Percentiles rank a stretch among this genome's conserved stretches.
phyloP scores from a whole-genome alignment of 1,284 basidiomycete genomes.

The Phenoliferia sp. region DNA sequence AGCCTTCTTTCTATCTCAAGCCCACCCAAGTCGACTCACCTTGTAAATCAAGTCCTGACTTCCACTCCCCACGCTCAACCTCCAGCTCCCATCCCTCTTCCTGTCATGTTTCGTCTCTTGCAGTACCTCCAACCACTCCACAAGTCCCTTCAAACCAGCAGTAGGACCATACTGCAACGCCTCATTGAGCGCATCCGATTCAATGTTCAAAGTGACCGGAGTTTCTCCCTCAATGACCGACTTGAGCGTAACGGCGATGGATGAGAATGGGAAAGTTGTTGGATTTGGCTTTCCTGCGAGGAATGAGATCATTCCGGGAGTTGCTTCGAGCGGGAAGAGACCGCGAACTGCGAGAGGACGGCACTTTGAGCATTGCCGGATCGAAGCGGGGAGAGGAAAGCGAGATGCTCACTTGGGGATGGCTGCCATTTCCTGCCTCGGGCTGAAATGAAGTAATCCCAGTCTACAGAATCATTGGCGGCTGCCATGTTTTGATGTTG shows the following conservation, averaged over 20 bases:
- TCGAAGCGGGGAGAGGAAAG: no score
- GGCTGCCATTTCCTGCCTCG: slow-evolving; percentile 33
- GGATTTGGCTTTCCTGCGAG: slow-evolving; percentile 68
- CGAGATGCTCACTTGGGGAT: slow-evolving; percentile 34
- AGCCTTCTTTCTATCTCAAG: background rate
- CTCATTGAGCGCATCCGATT: slow-evolving; percentile 39
- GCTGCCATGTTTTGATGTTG: background rate
- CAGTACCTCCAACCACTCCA: slow-evolving; percentile 44
- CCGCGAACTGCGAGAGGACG: slow-evolving; percentile 43
- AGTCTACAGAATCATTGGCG: slow-evolving; percentile 20
- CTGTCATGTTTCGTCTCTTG: slow-evolving; percentile 35
- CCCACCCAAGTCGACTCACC: slow-evolving; percentile 46
- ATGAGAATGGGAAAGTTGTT: slow-evolving; percentile 79
- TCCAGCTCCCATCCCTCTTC: slow-evolving; percentile 59
- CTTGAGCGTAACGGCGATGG: slow-evolving; percentile 28
- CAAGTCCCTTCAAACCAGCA: slow-evolving; percentile 59
- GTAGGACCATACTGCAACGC: slow-evolving; percentile 57
- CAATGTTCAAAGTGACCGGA: slow-evolving; percentile 35
- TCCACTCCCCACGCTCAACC: slow-evolving; percentile 70
- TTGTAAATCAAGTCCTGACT: slow-evolving; percentile 78
- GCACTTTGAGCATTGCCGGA: no score
- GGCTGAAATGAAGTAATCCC: slow-evolving; percentile 35
- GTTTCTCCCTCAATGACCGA: slow-evolving; percentile 20
- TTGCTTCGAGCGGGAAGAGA: slow-evolving; percentile 69
- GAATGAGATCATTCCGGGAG: slow-evolving; percentile 70